Conservation (phyloP, 1,139 yeast species). For the Magnusiomyces fungicola region DNA sequence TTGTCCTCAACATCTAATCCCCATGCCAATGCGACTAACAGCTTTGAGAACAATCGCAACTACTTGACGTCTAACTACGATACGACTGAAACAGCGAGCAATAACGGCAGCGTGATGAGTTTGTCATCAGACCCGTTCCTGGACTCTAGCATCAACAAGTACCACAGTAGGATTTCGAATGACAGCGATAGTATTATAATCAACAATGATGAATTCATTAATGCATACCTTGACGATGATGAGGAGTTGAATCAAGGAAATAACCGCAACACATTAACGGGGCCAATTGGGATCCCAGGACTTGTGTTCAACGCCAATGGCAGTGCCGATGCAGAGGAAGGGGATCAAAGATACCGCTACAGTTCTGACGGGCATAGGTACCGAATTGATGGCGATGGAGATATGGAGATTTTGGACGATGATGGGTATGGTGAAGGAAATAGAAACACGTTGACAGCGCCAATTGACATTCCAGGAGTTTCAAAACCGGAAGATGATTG, state of each 20-base stretch:
- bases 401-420: not conserved
- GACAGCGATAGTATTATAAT: no score
- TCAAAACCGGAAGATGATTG: not conserved
- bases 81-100: not conserved
- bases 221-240: not conserved
- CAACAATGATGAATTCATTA: no score
- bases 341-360: not conserved
- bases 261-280: not conserved
- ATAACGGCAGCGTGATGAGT: not conserved
- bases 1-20: no score
- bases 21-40: not conserved
- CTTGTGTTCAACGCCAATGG: not conserved
- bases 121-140: not conserved
- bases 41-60: not conserved
- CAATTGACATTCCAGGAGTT: conserved; percentile 1
- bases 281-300: not conserved
- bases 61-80: not conserved
- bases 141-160: no score
- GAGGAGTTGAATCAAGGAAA: not conserved
- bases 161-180: no score
- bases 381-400: not conserved
- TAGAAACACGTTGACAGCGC: conserved; percentile 1
- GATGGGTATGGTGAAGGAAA: not conserved
- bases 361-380: not conserved
- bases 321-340: not conserved